A percentile compares a stretch with the other conserved stretches of the same genome.
phyloP scores from a whole-genome alignment of 176 grass and related monocot species.

The Zea mays region DNA sequence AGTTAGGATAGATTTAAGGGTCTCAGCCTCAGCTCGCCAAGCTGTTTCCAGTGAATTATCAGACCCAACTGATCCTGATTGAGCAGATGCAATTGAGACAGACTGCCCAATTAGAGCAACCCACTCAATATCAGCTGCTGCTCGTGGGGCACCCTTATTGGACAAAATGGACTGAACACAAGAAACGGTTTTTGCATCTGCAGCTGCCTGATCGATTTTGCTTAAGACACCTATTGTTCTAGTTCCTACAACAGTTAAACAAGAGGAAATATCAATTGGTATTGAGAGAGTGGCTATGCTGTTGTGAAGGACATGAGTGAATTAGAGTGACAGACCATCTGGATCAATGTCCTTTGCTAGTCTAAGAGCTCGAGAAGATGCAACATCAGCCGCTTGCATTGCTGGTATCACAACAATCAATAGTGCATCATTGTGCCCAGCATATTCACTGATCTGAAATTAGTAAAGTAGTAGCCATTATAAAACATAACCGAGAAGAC shows the following conservation, averaged over 20 bases:
- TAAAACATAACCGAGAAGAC: conserved; percentile 1
- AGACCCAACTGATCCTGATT: conserved; percentile 77
- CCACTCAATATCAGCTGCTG: conserved; percentile 72
- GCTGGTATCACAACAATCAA: conserved; percentile 91
- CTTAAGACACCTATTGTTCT: conserved; percentile 93
- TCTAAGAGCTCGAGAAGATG: conserved; percentile 87
- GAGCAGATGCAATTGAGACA: conserved; percentile 81
- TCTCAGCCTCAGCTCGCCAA: conserved; percentile 84
- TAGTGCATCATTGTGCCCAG: conserved; percentile 88
- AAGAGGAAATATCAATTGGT: conserved; percentile 33
- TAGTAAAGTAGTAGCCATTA: conserved; percentile 25
- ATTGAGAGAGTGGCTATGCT: not conserved
- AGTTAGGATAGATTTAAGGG: conserved; percentile 76
- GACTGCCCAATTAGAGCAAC: conserved; percentile 88
- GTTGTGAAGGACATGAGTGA: not conserved
- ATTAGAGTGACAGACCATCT: conserved; percentile 66
- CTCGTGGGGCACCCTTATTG: conserved; percentile 66
- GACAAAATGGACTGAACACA: conserved; percentile 77
- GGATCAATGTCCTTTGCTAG: conserved; percentile 89
- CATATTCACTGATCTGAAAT: conserved; percentile 87
- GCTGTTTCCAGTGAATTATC: conserved; percentile 94
- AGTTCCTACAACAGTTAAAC: conserved; percentile 64
- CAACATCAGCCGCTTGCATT: conserved; percentile 87
- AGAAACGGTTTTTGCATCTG: conserved; percentile 73
- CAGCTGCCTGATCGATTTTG: conserved; percentile 85